These are phyloP conservation scores for Akebia trifoliata DNA, from an alignment of 164 flowering plant species.

Conservation along the genomic window DNA sequence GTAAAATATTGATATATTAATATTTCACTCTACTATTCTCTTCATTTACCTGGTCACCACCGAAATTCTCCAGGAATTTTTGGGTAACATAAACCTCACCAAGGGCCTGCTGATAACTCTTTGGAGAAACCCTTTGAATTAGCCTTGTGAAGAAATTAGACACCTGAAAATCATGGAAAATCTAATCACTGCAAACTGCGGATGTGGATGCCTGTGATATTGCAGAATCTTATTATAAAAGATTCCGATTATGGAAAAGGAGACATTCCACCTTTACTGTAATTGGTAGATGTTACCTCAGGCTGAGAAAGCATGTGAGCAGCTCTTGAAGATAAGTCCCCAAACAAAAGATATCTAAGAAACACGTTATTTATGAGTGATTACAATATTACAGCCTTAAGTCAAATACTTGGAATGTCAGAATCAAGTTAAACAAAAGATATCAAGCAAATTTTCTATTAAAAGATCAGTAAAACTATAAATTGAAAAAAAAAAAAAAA, in stretches of 20 bases:
- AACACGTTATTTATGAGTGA: constrained; percentile 8
- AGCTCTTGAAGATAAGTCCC: constrained; percentile 80
- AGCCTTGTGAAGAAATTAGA: constrained; percentile 76
- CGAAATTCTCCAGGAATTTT: constrained; percentile 89
- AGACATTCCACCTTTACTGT: not conserved
- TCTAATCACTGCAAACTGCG: not conserved
- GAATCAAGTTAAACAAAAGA: not conserved
- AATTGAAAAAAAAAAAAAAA: not conserved
- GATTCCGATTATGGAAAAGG: not conserved
- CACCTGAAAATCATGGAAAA: constrained; percentile 43
- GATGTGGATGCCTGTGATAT: not conserved
- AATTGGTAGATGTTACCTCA: constrained; percentile 37
- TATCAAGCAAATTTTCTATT: not conserved
- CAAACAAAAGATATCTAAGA: constrained; percentile 81
- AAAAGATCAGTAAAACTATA: not conserved
- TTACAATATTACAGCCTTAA: not conserved
- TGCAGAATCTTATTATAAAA: not conserved
- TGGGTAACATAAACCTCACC: constrained; percentile 79
- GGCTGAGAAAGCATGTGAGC: constrained; percentile 81
- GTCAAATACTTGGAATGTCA: not conserved
- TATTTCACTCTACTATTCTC: too few relatives aligned
- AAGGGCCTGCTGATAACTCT: constrained; percentile 90
- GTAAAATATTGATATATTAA: too few relatives aligned
- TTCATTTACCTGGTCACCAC: constrained; percentile 83
- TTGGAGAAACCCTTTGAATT: constrained; percentile 93